A percentile compares a stretch with the other conserved stretches of the same genome.
phyloP scores from a whole-genome alignment of 2,329 filamentous ascomycete species.

The Hypoxylon sp. region DNA sequence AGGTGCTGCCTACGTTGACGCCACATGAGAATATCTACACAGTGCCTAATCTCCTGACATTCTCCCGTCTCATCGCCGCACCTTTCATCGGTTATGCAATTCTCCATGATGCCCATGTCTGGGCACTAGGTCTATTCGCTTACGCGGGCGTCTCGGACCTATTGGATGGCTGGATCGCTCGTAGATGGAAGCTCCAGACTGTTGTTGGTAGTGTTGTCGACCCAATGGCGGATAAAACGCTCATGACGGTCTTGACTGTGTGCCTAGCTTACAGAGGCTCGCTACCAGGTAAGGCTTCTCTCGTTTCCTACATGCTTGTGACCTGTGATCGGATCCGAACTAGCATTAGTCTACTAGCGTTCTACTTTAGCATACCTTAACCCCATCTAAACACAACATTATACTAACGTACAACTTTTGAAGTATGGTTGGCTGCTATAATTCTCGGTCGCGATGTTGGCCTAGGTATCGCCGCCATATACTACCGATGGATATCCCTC shows the following conservation, averaged over 20 bases:
- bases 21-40: slow-evolving; percentile 95
- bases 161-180: slow-evolving; percentile 93
- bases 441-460: slow-evolving; percentile 91
- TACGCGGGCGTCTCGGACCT: slow-evolving; percentile 94
- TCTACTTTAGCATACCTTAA: not conserved
- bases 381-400: not conserved
- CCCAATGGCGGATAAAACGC: slow-evolving; percentile 94
- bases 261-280: slow-evolving; percentile 86
- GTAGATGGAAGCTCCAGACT: slow-evolving; percentile 88
- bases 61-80: slow-evolving; percentile 85
- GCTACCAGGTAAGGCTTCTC: slow-evolving; percentile 75
- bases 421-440: slow-evolving; percentile 88
- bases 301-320: slow-evolving; percentile 5
- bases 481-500: slow-evolving; percentile 95
- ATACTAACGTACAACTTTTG: slow-evolving; percentile 21
- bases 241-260: slow-evolving; percentile 94
- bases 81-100: slow-evolving; percentile 92
- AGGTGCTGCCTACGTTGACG: slow-evolving; percentile 53
- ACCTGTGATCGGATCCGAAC: not conserved
- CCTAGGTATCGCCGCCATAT: slow-evolving; percentile 87
- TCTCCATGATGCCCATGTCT: slow-evolving; percentile 82
- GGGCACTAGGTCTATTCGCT: slow-evolving; percentile 87
- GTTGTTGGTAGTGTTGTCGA: slow-evolving; percentile 96
- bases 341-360: not conserved
- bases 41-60: slow-evolving; percentile 92